Evolutionary conservation across 768 basidiomycete genomes (phyloP), one percentile per base, ranked within the genome.

Genomic region (Gautieria morchelliformis): DNA sequence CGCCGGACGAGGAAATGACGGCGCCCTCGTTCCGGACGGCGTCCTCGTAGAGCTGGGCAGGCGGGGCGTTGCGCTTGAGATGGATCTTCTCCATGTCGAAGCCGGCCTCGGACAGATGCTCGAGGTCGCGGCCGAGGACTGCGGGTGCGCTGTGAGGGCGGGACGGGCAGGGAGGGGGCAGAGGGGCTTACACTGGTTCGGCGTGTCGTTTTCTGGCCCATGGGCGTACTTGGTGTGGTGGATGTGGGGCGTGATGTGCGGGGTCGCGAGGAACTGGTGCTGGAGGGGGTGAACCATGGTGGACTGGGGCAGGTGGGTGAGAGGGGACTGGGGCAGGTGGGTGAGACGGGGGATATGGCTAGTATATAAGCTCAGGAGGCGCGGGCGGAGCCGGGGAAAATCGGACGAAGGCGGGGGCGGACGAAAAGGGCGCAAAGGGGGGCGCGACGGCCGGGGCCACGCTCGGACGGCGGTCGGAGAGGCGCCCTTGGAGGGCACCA

Each of bases 41-140:
- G 65, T 99, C 96, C 69, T 99, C 96, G 74, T 96, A 96, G 44
- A 95, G 86, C 64, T 85, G 80, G 1, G 94, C 91, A 44, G 86
- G 84, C 20, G 92, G 80, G 1, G 92, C 92, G 63, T 95, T 95
- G 72, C 92, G 89, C 74, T 91, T 94, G 72, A 99, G 79, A 70
- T 93, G 88, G 73, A 98, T 93, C 64, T 88, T 84, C 67, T 94
- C 88, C 88, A 98, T 96, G 75, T 99, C 95, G 75, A 99, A 98
- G 60, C 96, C 96, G 58, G 96, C 95, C 71, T 96, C 89, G 40
- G 95, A 98, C 82, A 96, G 96, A 75, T 93, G 91, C 70, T 93
- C 89, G 66, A 98, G 81, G 68, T 98, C 94, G 64, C 81, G 84
- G 65, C 91, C 93, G 66, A 95, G 86, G 69, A 94, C 91, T 93